phyloP scores from a whole-genome alignment of 139 green algal genomes.

The Trebouxia sp. region DNA sequence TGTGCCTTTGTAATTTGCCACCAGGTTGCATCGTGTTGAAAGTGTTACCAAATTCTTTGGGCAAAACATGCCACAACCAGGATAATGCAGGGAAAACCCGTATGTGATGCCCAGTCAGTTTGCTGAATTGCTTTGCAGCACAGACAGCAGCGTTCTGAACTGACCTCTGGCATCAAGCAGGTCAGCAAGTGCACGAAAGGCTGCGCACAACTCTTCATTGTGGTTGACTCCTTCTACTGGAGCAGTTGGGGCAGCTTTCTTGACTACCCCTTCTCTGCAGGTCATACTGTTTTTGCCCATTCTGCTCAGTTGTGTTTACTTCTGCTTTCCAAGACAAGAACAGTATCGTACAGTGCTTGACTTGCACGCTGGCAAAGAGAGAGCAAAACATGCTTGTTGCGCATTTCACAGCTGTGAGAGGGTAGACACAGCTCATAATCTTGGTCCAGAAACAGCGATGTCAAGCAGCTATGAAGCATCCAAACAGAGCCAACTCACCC shows the following conservation, averaged over 20 bases:
- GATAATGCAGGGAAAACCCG: not conserved
- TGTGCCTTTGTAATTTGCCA: too few species aligned
- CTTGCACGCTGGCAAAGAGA: too few species aligned
- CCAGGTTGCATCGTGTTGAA: too few species aligned
- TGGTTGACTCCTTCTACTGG: constrained; percentile 18
- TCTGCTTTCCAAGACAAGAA: not conserved
- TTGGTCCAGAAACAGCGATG: not conserved
- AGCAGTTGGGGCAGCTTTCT: constrained; percentile 19
- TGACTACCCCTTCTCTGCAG: constrained; percentile 25
- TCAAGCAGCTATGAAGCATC: not conserved
- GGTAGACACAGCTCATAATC: not conserved
- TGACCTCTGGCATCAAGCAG: not conserved
- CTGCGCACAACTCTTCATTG: constrained; percentile 12
- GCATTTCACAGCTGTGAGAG: too few species aligned
- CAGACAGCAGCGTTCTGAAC: not conserved
- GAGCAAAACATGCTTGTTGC: too few species aligned
- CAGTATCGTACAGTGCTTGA: not conserved
- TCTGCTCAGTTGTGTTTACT: not conserved
- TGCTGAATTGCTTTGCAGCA: not conserved
- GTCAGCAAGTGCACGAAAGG: constrained; percentile 15
- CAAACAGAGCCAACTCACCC: constrained; percentile 39
- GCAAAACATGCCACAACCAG: not conserved
- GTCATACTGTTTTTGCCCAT: not conserved
- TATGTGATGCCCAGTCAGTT: not conserved
- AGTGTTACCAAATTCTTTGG: too few species aligned